Conservation (phyloP, 306 rosid species). For the Quercus cerris region DNA sequence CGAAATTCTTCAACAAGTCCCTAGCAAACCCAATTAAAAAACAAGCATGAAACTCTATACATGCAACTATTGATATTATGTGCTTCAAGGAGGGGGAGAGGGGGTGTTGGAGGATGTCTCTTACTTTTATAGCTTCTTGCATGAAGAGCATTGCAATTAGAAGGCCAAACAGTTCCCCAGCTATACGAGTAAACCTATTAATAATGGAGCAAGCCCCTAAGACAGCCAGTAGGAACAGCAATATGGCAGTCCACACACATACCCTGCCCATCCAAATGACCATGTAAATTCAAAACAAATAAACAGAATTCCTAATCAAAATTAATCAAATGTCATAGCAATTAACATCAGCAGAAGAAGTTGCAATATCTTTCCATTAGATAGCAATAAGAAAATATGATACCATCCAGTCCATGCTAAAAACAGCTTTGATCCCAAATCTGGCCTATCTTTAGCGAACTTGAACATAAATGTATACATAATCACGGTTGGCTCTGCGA, state of each 20-base stretch:
- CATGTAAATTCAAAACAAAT: not conserved
- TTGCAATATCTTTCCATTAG: constrained; percentile 1
- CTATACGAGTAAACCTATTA: constrained; percentile 80
- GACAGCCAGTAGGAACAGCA: constrained; percentile 69
- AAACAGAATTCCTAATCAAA: not conserved
- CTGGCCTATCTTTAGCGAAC: constrained; percentile 66
- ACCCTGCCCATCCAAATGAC: constrained; percentile 49
- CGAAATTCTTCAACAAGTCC: constrained; percentile 64
- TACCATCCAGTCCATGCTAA: constrained; percentile 87
- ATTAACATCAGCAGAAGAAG: not conserved
- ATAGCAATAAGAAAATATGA: not conserved
- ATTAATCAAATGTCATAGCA: not conserved
- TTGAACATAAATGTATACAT: constrained; percentile 86
- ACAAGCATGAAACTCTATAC: not conserved
- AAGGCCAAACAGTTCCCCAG: constrained; percentile 81
- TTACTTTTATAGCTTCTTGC: constrained; percentile 82
- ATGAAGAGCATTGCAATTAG: constrained; percentile 82
- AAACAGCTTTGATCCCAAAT: constrained; percentile 77
- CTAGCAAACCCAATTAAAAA: constrained; percentile 35
- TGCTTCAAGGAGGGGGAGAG: not conserved
- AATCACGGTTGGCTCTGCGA: constrained; percentile 82
- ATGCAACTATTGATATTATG: not conserved
- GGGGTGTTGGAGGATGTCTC: constrained; percentile 8
- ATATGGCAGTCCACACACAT: constrained; percentile 68
- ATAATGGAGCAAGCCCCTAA: constrained; percentile 82